These are phyloP conservation scores for Saposhnikovia divaricata DNA, from an alignment of 129 eudicot genomes.

Conservation along the genomic window DNA sequence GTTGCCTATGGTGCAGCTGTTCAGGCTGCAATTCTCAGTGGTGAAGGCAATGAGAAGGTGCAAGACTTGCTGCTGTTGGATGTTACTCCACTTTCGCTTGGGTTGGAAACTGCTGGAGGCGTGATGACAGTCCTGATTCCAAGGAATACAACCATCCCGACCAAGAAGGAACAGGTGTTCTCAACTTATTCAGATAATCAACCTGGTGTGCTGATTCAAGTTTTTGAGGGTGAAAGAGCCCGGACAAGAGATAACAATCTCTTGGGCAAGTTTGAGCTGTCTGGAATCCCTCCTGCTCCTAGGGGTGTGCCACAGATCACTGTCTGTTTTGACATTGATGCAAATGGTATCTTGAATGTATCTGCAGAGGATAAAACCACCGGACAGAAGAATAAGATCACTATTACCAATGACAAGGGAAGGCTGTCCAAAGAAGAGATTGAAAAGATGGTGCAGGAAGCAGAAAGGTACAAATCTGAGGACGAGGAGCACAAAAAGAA, in stretches of 20 bases:
- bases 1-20: constrained; percentile 18
- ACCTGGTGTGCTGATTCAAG: constrained; percentile 9
- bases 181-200: constrained; percentile 6
- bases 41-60: constrained; percentile 11
- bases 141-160: constrained; percentile 10
- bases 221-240: constrained; percentile 14
- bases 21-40: constrained; percentile 18
- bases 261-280: constrained; percentile 14
- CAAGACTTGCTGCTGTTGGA: constrained; percentile 13
- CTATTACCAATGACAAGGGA: constrained; percentile 14
- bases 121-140: constrained; percentile 15
- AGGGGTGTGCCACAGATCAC: constrained; percentile 9
- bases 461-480: constrained; percentile 9
- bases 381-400: constrained; percentile 13
- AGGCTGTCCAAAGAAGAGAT: constrained; percentile 16
- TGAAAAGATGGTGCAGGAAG: constrained; percentile 18
- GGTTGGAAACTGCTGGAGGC: constrained; percentile 18
- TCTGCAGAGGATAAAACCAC: constrained; percentile 14
- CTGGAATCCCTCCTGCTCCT: constrained; percentile 1
- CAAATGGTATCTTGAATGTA: constrained; percentile 12
- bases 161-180: constrained; percentile 14
- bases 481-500: constrained; percentile 13
- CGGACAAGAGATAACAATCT: constrained; percentile 12
- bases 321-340: constrained; percentile 15
- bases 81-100: constrained; percentile 13